phyloP scores from a whole-genome alignment of 2,329 filamentous ascomycete species.

The Aspergillus ochraceoroseus region DNA sequence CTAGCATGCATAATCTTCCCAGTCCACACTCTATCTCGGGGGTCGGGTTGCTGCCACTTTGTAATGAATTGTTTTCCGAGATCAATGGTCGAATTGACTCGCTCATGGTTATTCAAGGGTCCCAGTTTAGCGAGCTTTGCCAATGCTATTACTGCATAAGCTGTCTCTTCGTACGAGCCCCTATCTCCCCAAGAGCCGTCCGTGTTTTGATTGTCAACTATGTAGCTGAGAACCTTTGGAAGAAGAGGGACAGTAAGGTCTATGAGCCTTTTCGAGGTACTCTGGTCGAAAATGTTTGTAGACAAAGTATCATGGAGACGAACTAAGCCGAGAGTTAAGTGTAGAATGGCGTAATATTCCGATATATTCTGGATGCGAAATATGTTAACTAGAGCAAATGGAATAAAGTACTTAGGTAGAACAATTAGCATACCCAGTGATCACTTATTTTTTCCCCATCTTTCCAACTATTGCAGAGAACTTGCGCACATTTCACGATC shows the following conservation, averaged over 20 bases:
- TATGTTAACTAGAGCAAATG: too few relatives aligned
- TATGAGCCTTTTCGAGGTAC: too few relatives aligned
- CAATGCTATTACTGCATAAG: conserved; percentile 7
- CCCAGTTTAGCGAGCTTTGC: conserved; percentile 2
- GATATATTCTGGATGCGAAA: conserved; percentile 7
- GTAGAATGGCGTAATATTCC: conserved; percentile 10
- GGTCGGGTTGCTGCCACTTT: conserved; percentile 7
- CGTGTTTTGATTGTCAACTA: not conserved
- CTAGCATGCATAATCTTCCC: conserved; percentile 7
- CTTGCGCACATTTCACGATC: conserved; percentile 5
- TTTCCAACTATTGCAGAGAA: conserved; percentile 6
- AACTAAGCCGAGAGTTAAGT: conserved; percentile 2
- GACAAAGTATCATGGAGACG: not conserved
- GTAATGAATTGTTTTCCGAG: conserved; percentile 8
- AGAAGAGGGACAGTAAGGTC: too few relatives aligned
- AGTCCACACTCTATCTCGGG: conserved; percentile 10
- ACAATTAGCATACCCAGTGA: conserved; percentile 7
- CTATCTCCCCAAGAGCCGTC: conserved; percentile 11
- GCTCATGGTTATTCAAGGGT: not conserved
- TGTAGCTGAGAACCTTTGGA: not conserved
- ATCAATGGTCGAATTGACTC: conserved; percentile 3
- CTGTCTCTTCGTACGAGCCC: conserved; percentile 8
- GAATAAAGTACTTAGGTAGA: not conserved
- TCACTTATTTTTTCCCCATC: not conserved
- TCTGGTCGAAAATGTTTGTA: too few relatives aligned